A percentile compares a stretch with the other conserved stretches of the same genome.
Evolutionary conservation across 306 rosid species (phyloP).

Genomic region (Betula pendula): DNA sequence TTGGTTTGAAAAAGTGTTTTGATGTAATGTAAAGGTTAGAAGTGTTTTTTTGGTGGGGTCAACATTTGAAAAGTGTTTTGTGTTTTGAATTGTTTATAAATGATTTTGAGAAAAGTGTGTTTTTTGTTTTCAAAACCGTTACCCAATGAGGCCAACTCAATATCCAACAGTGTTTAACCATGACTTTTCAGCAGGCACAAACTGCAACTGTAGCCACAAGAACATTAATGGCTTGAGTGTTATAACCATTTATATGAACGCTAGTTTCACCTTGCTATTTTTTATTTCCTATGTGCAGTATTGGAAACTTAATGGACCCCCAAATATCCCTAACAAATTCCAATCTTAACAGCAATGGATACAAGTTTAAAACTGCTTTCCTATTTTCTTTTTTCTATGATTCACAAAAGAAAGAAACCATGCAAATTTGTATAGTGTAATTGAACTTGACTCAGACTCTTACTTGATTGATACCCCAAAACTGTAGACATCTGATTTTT

Average conservation of each 20-base stretch:
- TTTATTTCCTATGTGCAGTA: not conserved
- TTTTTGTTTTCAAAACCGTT: too few relatives aligned
- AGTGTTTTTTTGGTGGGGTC: too few relatives aligned
- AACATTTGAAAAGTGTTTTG: too few relatives aligned
- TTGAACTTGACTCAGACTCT: slow-evolving; percentile 24
- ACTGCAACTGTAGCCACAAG: not conserved
- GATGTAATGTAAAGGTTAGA: too few relatives aligned
- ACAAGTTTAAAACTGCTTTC: not conserved
- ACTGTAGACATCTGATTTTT: slow-evolving; percentile 89
- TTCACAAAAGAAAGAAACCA: slow-evolving; percentile 6
- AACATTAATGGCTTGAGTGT: not conserved
- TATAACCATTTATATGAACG: not conserved
- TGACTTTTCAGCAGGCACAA: not conserved
- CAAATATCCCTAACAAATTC: not conserved
- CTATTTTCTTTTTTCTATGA: slow-evolving; percentile 1
- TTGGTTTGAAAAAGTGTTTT: too few relatives aligned
- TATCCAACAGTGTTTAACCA: too few relatives aligned
- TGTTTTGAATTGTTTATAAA: too few relatives aligned
- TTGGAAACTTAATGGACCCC: not conserved
- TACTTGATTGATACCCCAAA: slow-evolving; percentile 86
- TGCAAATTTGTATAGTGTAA: not conserved
- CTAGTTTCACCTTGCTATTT: not conserved
- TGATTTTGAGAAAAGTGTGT: too few relatives aligned
- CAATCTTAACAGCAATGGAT: not conserved
- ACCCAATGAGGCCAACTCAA: too few relatives aligned